Evolutionary conservation across 2,329 filamentous ascomycete species (phyloP).

Genomic region (Tolypocladium endophyticum): DNA sequence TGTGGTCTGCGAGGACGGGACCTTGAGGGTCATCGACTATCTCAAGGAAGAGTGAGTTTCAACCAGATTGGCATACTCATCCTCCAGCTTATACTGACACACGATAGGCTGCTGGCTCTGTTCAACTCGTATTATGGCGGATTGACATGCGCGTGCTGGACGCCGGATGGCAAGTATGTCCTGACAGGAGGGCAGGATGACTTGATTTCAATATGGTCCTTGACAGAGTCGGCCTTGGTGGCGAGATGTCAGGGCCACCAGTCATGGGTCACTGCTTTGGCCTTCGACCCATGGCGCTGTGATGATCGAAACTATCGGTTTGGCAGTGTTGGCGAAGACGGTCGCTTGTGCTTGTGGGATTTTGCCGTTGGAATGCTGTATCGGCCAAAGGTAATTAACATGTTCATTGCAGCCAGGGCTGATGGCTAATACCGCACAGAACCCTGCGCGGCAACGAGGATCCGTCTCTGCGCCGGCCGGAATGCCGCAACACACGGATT

Average conservation of each 20-base stretch:
- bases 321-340: slow-evolving; percentile 91
- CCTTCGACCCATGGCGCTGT: slow-evolving; percentile 94
- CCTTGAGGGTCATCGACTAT: slow-evolving; percentile 83
- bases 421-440: slow-evolving; percentile 3
- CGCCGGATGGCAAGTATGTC: slow-evolving; percentile 91
- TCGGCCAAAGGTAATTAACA: slow-evolving; percentile 54
- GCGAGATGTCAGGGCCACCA: slow-evolving; percentile 91
- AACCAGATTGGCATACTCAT: not conserved
- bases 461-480: slow-evolving; percentile 41
- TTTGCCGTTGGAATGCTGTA: slow-evolving; percentile 96
- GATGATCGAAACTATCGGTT: slow-evolving; percentile 94
- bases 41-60: slow-evolving; percentile 68
- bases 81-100: slow-evolving; percentile 4
- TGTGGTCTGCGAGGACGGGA: slow-evolving; percentile 84
- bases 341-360: slow-evolving; percentile 86
- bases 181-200: slow-evolving; percentile 94
- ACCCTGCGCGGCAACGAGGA: slow-evolving; percentile 30
- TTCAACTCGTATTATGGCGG: slow-evolving; percentile 92
- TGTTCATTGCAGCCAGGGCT: not conserved
- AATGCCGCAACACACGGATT: slow-evolving; percentile 46
- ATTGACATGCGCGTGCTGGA: slow-evolving; percentile 91
- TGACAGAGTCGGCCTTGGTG: slow-evolving; percentile 72
- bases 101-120: slow-evolving; percentile 63
- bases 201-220: slow-evolving; percentile 89
- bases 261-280: slow-evolving; percentile 87